A percentile compares a stretch with the other conserved stretches of the same genome.
These are phyloP conservation scores for Desmodesmus armatus DNA, from an alignment of 139 green algal species.

Conservation along the genomic window DNA sequence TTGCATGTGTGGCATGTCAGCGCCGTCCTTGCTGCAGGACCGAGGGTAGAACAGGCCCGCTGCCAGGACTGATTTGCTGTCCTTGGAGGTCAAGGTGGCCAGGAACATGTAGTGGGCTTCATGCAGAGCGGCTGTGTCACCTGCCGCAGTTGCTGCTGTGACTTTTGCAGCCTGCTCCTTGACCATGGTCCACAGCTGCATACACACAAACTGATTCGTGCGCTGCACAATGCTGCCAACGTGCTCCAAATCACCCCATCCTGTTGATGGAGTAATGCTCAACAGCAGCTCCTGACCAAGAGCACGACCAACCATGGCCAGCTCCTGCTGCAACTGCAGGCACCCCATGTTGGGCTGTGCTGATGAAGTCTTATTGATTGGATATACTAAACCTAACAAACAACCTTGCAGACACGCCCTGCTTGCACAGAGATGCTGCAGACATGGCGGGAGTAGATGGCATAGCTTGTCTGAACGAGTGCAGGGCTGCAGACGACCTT, in stretches of 20 bases:
- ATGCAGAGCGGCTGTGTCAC: neutral
- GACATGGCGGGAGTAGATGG: too few relatives aligned
- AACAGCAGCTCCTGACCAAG: neutral
- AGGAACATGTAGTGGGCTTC: conserved; percentile 25
- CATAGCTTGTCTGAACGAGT: too few relatives aligned
- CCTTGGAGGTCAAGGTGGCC: neutral
- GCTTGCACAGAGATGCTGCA: too few relatives aligned
- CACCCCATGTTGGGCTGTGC: too few relatives aligned
- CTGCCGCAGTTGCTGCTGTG: conserved; percentile 1
- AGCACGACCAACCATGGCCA: too few relatives aligned
- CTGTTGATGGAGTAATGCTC: neutral
- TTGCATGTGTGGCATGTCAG: conserved; percentile 39
- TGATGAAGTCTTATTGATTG: too few relatives aligned
- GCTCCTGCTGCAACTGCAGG: too few relatives aligned
- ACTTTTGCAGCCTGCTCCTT: conserved; percentile 41
- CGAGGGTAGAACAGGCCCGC: conserved; percentile 45
- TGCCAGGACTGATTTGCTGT: conserved; percentile 6
- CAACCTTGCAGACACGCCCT: too few relatives aligned
- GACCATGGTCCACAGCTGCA: conserved; percentile 53
- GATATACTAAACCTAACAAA: too few relatives aligned
- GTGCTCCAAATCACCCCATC: neutral
- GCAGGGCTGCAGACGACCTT: too few relatives aligned
- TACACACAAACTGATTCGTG: conserved; percentile 50
- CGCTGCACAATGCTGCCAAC: conserved; percentile 17
- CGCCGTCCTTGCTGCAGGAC: conserved; percentile 6